Conservation (phyloP, 352 stramenopile species). For the Phytophthora boehmeriae region DNA sequence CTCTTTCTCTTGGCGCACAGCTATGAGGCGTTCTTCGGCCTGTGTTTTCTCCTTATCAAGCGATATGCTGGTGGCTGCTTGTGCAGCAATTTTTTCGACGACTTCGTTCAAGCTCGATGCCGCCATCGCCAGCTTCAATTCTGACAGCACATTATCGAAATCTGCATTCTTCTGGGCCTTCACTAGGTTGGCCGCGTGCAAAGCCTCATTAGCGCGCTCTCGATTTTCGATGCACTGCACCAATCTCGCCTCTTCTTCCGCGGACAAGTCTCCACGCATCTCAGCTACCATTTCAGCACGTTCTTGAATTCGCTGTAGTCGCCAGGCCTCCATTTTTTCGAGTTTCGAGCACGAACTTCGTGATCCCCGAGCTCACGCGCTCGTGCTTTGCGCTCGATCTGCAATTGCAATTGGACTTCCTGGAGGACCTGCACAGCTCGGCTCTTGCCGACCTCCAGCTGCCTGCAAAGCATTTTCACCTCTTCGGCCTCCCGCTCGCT, state of each 20-base stretch:
- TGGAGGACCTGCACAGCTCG: constrained; percentile 78
- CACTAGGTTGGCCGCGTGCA: constrained; percentile 66
- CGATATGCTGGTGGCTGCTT: constrained; percentile 58
- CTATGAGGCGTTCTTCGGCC: constrained; percentile 57
- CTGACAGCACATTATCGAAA: constrained; percentile 63
- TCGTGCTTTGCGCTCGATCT: constrained; percentile 66
- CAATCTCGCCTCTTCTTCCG: constrained; percentile 63
- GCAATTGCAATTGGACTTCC: constrained; percentile 77
- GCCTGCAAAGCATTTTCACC: constrained; percentile 73
- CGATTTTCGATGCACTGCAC: constrained; percentile 67
- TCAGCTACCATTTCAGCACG: constrained; percentile 79
- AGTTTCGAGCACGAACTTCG: constrained; percentile 80
- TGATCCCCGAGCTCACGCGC: constrained; percentile 74
- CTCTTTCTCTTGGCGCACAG: constrained; percentile 69
- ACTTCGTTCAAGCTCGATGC: constrained; percentile 59
- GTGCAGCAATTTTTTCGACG: constrained; percentile 73
- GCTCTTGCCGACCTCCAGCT: constrained; percentile 80
- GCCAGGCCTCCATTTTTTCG: constrained; percentile 84
- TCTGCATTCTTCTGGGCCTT: constrained; percentile 76
- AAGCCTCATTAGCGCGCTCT: constrained; percentile 64
- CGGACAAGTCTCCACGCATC: constrained; percentile 72
- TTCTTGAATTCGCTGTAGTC: constrained; percentile 72
- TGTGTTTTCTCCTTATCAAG: constrained; percentile 80
- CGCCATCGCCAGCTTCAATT: constrained; percentile 74
- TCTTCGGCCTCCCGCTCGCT: constrained; percentile 73